Conservation (phyloP, 2,329 filamentous ascomycete genomes). For the Hymenotorrendiella dingleyae region DNA sequence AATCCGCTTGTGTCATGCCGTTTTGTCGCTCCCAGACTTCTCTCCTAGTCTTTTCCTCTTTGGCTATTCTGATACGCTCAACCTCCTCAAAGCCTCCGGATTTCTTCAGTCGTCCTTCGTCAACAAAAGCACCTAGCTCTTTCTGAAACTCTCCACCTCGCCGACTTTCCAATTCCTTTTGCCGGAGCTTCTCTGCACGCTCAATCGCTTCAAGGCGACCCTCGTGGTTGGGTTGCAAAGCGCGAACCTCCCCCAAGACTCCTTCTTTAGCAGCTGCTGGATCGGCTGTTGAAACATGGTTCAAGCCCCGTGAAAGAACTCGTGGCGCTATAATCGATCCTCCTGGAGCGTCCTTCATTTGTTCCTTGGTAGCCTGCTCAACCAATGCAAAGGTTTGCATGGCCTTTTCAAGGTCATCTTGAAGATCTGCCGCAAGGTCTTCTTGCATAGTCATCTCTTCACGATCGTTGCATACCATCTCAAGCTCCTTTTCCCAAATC, state of each 20-base stretch:
- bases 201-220: slow-evolving; percentile 91
- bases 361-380: slow-evolving; percentile 96
- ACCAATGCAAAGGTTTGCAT: slow-evolving; percentile 90
- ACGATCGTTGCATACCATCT: slow-evolving; percentile 91
- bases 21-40: slow-evolving; percentile 70
- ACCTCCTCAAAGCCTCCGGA: slow-evolving; percentile 92
- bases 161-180: slow-evolving; percentile 79
- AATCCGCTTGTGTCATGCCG: slow-evolving; percentile 35
- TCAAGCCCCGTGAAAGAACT: slow-evolving; percentile 49
- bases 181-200: slow-evolving; percentile 85
- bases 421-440: slow-evolving; percentile 84
- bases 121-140: slow-evolving; percentile 79
- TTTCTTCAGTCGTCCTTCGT: slow-evolving; percentile 91
- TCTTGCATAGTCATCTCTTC: slow-evolving; percentile 95
- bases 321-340: slow-evolving; percentile 44
- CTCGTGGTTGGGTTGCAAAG: slow-evolving; percentile 91
- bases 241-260: slow-evolving; percentile 86
- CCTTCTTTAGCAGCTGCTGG: slow-evolving; percentile 82
- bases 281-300: slow-evolving; percentile 51
- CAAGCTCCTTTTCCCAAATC: slow-evolving; percentile 97
- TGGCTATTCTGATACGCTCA: slow-evolving; percentile 74
- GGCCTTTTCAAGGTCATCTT: slow-evolving; percentile 93
- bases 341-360: slow-evolving; percentile 67
- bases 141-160: slow-evolving; percentile 67
- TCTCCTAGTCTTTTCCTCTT: slow-evolving; percentile 78